Percentiles rank a stretch among this genome's conserved stretches.
Evolutionary conservation across 1,139 yeast species (phyloP).

Genomic region (Zygoascus sp.): DNA sequence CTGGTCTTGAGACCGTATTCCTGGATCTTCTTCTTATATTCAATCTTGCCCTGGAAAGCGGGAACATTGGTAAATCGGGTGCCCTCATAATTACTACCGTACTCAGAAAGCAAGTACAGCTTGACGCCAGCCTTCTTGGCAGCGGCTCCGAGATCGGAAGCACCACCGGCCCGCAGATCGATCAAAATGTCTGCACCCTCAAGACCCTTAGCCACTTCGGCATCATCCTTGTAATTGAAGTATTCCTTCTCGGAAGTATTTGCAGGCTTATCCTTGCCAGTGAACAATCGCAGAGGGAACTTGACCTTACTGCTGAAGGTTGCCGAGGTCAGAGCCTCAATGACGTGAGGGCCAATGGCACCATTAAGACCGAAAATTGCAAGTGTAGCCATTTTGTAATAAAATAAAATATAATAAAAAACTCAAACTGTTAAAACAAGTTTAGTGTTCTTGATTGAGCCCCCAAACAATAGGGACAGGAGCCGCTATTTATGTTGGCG

Average conservation of each 20-base stretch:
- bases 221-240: conserved; percentile 29
- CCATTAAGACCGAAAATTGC: conserved; percentile 57
- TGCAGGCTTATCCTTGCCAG: conserved; percentile 41
- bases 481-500: no score
- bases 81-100: conserved; percentile 45
- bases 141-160: conserved; percentile 35
- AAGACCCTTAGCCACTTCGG: conserved; percentile 35
- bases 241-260: conserved; percentile 32
- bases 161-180: conserved; percentile 39
- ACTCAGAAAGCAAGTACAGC: conserved; percentile 59
- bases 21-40: conserved; percentile 42
- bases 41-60: conserved; percentile 40
- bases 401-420: neutral
- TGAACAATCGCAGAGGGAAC: conserved; percentile 49
- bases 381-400: conserved; percentile 24
- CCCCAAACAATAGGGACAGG: no score
- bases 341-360: conserved; percentile 44
- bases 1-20: conserved; percentile 49
- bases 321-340: conserved; percentile 44
- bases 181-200: conserved; percentile 50
- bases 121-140: conserved; percentile 44
- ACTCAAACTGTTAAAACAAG: no score
- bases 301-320: conserved; percentile 42
- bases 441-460: no score
- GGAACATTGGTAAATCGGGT: conserved; percentile 32